Evolutionary conservation across 2,329 filamentous ascomycete genomes (phyloP).

Genomic region (Epichloe elymi): DNA sequence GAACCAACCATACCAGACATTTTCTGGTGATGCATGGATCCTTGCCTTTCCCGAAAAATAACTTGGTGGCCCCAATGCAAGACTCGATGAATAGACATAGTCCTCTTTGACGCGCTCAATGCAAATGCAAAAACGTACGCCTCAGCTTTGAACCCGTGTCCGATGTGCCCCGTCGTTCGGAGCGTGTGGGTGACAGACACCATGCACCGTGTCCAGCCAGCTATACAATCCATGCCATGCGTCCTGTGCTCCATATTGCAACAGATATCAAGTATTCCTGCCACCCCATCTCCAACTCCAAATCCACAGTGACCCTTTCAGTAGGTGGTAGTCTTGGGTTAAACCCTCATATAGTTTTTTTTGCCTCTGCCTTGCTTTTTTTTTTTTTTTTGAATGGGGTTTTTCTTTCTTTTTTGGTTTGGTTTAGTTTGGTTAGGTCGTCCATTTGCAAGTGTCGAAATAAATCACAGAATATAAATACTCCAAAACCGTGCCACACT

Average conservation of each 20-base stretch:
- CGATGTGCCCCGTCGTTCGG: constrained; percentile 2
- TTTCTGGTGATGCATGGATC: constrained; percentile 5
- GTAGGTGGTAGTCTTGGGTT: background rate
- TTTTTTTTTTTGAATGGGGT: background rate
- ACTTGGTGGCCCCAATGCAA: constrained; percentile 3
- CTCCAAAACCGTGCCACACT: background rate
- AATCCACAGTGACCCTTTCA: background rate
- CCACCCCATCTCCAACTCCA: constrained; percentile 5
- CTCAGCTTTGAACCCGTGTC: background rate
- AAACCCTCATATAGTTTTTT: background rate
- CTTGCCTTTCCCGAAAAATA: background rate
- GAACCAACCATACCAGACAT: constrained; percentile 2
- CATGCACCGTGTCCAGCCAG: constrained; percentile 1
- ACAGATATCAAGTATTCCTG: constrained; percentile 1
- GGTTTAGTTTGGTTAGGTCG: too few relatives aligned
- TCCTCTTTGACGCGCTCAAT: constrained; percentile 2
- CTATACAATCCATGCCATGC: constrained; percentile 5
- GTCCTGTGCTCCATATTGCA: constrained; percentile 4
- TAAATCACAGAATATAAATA: background rate
- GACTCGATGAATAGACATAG: constrained; percentile 5
- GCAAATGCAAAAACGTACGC: constrained; percentile 4
- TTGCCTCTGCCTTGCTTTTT: background rate
- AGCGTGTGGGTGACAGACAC: constrained; percentile 1
- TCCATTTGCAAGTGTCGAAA: background rate
- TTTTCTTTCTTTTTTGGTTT: background rate